These are phyloP conservation scores for Podaxis carcinomalis DNA, from an alignment of 768 basidiomycete genomes.

Conservation along the genomic window DNA sequence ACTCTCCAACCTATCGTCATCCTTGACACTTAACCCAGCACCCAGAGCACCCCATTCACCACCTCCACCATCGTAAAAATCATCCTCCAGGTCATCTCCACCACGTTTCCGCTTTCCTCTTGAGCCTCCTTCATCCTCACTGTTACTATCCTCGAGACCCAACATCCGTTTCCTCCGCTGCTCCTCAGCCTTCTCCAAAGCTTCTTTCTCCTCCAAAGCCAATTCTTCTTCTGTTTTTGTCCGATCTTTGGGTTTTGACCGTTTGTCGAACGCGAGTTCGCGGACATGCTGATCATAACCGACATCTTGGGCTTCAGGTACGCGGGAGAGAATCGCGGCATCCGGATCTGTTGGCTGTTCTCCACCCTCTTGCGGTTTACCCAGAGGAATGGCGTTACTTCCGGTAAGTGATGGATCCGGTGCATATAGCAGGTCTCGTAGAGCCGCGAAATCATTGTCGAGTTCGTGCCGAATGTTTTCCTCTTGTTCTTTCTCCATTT, in stretches of 20 bases:
- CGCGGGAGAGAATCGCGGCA: constrained; percentile 17
- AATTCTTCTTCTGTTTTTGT: constrained; percentile 96
- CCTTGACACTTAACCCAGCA: constrained; percentile 32
- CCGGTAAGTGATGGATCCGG: constrained; percentile 43
- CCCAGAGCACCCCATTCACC: constrained; percentile 38
- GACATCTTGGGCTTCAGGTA: constrained; percentile 38
- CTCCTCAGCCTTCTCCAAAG: constrained; percentile 81
- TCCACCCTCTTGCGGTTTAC: constrained; percentile 12
- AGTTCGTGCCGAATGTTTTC: constrained; percentile 84
- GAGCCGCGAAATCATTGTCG: constrained; percentile 80
- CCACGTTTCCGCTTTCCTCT: constrained; percentile 52
- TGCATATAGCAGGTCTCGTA: constrained; percentile 70
- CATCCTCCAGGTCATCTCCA: constrained; percentile 91
- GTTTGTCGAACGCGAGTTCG: constrained; percentile 88
- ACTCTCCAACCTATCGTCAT: constrained; percentile 25
- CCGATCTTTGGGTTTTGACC: constrained; percentile 91
- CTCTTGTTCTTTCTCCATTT: constrained; percentile 82
- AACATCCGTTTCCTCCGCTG: constrained; percentile 78
- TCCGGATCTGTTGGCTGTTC: constrained; percentile 16
- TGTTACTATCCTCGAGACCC: constrained; percentile 68
- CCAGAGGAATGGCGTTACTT: constrained; percentile 32
- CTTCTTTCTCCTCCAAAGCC: constrained; percentile 82
- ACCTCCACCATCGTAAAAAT: constrained; percentile 53
- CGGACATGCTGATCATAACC: constrained; percentile 93
- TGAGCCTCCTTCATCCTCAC: constrained; percentile 45